Conservation (phyloP, 345 rosid genomes). For the Salix arbutifolia region DNA sequence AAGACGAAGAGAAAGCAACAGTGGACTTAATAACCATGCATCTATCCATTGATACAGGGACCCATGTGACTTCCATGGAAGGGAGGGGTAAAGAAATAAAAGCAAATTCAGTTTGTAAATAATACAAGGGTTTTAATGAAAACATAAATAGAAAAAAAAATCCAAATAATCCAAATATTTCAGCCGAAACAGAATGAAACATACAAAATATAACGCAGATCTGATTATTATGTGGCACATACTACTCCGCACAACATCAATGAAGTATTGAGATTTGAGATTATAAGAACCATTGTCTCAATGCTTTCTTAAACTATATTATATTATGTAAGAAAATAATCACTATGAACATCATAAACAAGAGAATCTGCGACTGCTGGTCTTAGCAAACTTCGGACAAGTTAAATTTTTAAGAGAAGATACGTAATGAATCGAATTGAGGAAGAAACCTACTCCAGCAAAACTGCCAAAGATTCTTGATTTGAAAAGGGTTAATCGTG, state of each 20-base stretch:
- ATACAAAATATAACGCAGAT: too few relatives aligned
- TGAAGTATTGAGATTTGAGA: too few relatives aligned
- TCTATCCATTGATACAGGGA: constrained; percentile 39
- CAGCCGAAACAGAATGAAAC: too few relatives aligned
- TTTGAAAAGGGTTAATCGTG: too few relatives aligned
- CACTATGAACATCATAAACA: background rate
- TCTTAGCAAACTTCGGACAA: too few relatives aligned
- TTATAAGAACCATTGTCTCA: background rate
- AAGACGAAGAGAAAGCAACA: constrained; percentile 17
- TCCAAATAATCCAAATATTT: background rate
- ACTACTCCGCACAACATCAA: too few relatives aligned
- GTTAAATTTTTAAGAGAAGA: too few relatives aligned
- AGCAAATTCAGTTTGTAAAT: constrained; percentile 23
- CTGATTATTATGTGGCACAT: too few relatives aligned
- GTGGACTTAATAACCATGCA: constrained; percentile 17
- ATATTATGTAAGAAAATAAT: background rate
- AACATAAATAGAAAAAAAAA: background rate
- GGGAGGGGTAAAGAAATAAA: constrained; percentile 11
- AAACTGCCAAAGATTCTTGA: too few relatives aligned
- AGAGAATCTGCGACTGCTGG: background rate
- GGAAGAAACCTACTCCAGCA: too few relatives aligned
- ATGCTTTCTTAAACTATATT: background rate
- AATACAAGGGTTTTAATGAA: constrained; percentile 18
- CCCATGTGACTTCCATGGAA: constrained; percentile 59
- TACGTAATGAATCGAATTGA: too few relatives aligned